phyloP scores from a whole-genome alignment of 2,329 filamentous ascomycete species.

The Boeremia lycopersici region DNA sequence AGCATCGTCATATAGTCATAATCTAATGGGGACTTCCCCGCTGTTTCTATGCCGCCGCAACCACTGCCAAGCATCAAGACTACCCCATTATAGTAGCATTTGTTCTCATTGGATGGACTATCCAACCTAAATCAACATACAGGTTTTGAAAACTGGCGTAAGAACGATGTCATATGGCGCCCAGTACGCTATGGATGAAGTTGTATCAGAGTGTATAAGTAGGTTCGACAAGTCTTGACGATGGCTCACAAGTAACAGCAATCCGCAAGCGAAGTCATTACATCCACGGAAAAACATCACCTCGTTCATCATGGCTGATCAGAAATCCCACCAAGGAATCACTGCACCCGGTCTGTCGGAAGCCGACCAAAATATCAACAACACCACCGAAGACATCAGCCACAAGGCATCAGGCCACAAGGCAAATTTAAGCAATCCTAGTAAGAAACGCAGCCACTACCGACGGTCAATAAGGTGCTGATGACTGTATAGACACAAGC shows the following conservation, averaged over 20 bases:
- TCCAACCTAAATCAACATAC: neutral
- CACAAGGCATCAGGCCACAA: constrained; percentile 49
- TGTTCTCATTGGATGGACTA: neutral
- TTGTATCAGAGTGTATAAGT: no score
- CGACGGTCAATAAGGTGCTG: neutral
- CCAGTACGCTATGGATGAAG: neutral
- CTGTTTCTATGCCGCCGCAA: neutral
- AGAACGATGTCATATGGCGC: neutral
- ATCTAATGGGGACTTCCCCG: neutral
- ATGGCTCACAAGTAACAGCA: neutral
- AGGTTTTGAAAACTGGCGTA: neutral
- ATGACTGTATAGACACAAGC: neutral
- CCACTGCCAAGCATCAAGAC: constrained; percentile 1
- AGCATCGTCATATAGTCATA: neutral
- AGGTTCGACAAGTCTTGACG: no score
- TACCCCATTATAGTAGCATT: neutral
- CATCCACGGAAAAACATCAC: neutral
- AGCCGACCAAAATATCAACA: constrained; percentile 20
- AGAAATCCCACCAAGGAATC: constrained; percentile 15
- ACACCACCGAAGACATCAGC: constrained; percentile 22
- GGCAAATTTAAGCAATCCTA: constrained; percentile 56
- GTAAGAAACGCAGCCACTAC: constrained; percentile 32
- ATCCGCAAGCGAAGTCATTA: neutral
- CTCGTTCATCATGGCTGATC: neutral
- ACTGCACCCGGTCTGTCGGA: constrained; percentile 17